Evolutionary conservation across 768 basidiomycete species (phyloP).

Genomic region (Thelephora ganbajun): DNA sequence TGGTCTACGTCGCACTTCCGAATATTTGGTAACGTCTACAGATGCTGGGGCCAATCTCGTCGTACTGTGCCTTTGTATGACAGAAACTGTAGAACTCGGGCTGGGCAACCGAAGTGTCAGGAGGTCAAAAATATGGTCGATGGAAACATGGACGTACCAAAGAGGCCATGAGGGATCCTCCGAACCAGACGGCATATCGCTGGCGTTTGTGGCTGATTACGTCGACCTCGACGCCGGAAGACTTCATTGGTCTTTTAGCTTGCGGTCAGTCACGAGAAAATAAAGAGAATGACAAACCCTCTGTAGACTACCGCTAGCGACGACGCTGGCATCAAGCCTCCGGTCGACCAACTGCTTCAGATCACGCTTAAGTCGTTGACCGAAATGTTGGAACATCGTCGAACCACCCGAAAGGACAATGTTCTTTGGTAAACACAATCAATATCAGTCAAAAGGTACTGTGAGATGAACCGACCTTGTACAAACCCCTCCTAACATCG

Average conservation of each 20-base stretch:
- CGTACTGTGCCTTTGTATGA: slow-evolving; percentile 90
- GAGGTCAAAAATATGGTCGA: background rate
- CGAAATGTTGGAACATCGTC: slow-evolving; percentile 99
- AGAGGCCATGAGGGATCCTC: slow-evolving; percentile 88
- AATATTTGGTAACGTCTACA: slow-evolving; percentile 90
- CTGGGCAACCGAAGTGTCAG: slow-evolving; percentile 22
- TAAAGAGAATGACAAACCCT: slow-evolving; percentile 34
- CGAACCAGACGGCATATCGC: slow-evolving; percentile 96
- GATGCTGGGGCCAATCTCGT: slow-evolving; percentile 85
- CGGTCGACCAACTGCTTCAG: slow-evolving; percentile 89
- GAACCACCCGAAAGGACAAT: slow-evolving; percentile 95
- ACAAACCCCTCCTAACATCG: slow-evolving; percentile 90
- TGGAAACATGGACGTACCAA: slow-evolving; percentile 39
- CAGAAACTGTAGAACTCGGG: slow-evolving; percentile 93
- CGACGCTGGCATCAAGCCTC: slow-evolving; percentile 64
- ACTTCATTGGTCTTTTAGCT: slow-evolving; percentile 29
- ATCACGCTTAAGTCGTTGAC: slow-evolving; percentile 91
- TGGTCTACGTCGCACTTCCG: slow-evolving; percentile 61
- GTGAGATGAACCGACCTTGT: slow-evolving; percentile 48
- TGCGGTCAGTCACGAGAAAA: background rate
- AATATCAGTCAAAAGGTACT: background rate
- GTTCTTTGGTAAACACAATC: slow-evolving; percentile 32
- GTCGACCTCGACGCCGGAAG: slow-evolving; percentile 93
- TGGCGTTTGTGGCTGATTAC: slow-evolving; percentile 98
- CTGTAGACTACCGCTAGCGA: slow-evolving; percentile 58